Evolutionary conservation across 805 yeast species (phyloP).

Genomic region (Huiozyma sinensis): DNA sequence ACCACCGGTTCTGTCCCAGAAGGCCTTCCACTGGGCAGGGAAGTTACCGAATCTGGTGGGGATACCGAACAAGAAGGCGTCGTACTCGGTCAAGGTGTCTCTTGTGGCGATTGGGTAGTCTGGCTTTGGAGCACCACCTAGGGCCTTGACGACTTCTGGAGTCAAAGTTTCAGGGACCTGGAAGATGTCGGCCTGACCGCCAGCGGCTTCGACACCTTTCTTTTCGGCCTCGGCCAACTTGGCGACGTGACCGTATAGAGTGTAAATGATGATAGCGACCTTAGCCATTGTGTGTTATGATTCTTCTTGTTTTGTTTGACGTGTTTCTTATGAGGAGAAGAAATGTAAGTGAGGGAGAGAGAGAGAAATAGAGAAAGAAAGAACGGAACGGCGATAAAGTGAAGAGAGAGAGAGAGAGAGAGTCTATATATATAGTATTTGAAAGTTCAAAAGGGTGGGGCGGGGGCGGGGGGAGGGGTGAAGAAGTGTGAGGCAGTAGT

Average conservation of each 20-base stretch:
- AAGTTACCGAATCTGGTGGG: slow-evolving; percentile 78
- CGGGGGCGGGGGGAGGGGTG: too few relatives aligned
- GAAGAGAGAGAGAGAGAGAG: too few relatives aligned
- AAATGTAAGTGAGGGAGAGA: background rate
- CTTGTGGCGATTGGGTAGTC: slow-evolving; percentile 52
- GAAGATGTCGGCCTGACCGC: slow-evolving; percentile 59
- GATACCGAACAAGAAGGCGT: slow-evolving; percentile 74
- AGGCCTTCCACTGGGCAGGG: slow-evolving; percentile 70
- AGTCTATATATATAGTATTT: too few relatives aligned
- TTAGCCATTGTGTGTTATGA: slow-evolving; percentile 23
- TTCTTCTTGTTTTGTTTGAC: background rate
- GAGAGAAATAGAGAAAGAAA: background rate
- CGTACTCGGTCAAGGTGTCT: slow-evolving; percentile 51
- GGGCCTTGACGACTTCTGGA: slow-evolving; percentile 44
- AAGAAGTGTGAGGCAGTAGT: too few relatives aligned
- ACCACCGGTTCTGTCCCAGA: slow-evolving; percentile 71
- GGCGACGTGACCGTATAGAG: slow-evolving; percentile 71
- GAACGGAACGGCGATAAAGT: background rate
- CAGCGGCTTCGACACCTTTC: slow-evolving; percentile 59
- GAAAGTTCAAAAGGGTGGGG: too few relatives aligned
- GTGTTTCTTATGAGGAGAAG: too few relatives aligned
- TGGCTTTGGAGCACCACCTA: slow-evolving; percentile 58
- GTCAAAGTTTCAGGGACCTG: slow-evolving; percentile 74
- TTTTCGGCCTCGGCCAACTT: slow-evolving; percentile 58
- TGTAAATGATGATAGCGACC: slow-evolving; percentile 69